Evolutionary conservation across 352 stramenopile genomes (phyloP), one percentile per base, ranked within the genome.

Genomic region (Phytopythium delawarense): DNA sequence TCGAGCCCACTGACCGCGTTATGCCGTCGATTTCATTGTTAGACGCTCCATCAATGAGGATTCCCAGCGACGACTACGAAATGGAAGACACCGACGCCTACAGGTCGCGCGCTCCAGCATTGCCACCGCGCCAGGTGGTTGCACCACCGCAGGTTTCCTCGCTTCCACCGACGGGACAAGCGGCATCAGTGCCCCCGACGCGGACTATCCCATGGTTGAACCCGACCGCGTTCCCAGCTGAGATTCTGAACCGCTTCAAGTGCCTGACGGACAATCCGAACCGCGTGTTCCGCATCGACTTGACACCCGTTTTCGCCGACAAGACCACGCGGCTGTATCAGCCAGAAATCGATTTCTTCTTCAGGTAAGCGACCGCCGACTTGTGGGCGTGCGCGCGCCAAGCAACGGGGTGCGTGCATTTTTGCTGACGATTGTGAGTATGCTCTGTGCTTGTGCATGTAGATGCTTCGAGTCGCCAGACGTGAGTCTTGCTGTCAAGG

Each of bases 401-500:
- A 28, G 1, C 1, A 28, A 28, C 25, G 25, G 25, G 1, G 25
- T 28, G 25, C 25, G 25, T 28, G 25, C 25, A 28, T n/a, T 54
- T 18, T 25, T 30, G 39, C 53, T 59, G 23, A 49, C 35, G 21
- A 34, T 34, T 13, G 20, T 49, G 21, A 21, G 18, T 2, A 34
- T 28, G 25, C 25, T 64, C 12, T 53, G 18, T 28, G 25, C 25
- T 66, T 62, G 57, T 23, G n/a, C 7, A 20, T 59, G 9, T 34
- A 78, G 71, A 53, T 89, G 80, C 63, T 91, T 92, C 53, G 81
- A 92, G 58, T 90, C 81, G 18, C 70, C 84, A n/a, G 80, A 88
- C 51, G 84, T 89, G 37, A 92, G 78, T 45, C 62, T 92, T 15
- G 76, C 90, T 16, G 79, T 92, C 30, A 92, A 92, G 57, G 84